A percentile compares a stretch with the other conserved stretches of the same genome.
Evolutionary conservation across 176 grass and related monocot species (phyloP).

Genomic region (Cenchrus fungigraminus): DNA sequence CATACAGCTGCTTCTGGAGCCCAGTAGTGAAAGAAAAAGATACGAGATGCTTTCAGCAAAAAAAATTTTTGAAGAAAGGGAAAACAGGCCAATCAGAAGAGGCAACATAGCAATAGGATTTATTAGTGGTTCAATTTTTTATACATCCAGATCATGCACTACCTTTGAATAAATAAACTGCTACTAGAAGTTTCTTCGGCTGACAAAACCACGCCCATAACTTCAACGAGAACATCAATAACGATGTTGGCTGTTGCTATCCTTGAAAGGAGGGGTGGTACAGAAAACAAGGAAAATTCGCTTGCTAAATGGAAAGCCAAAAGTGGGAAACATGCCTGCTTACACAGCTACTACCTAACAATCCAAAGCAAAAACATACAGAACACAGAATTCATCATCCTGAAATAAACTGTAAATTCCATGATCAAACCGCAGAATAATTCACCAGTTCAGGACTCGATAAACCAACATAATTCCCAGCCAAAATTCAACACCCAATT

Average conservation of each 20-base stretch:
- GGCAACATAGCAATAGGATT: constrained; percentile 1
- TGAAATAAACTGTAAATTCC: background rate
- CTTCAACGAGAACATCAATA: background rate
- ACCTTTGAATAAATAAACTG: constrained; percentile 23
- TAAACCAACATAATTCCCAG: background rate
- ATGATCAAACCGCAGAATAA: constrained; percentile 7
- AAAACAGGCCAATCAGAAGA: background rate
- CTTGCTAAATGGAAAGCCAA: constrained; percentile 29
- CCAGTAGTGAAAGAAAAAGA: constrained; percentile 29
- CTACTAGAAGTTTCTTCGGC: constrained; percentile 14
- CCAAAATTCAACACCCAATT: background rate
- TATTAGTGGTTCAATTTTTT: background rate
- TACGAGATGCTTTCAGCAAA: constrained; percentile 30
- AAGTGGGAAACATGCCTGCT: constrained; percentile 1
- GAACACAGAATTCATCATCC: background rate
- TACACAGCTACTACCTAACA: background rate
- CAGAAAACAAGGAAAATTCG: background rate
- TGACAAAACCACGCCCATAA: background rate
- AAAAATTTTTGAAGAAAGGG: constrained; percentile 6
- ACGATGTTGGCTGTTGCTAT: constrained; percentile 7
- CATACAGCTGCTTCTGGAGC: constrained; percentile 8
- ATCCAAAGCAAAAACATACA: background rate
- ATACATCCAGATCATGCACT: background rate
- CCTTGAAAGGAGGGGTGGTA: background rate
- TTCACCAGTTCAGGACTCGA: background rate